These are phyloP conservation scores for Solanum piurae DNA, from an alignment of 257 asterid species.

Conservation along the genomic window DNA sequence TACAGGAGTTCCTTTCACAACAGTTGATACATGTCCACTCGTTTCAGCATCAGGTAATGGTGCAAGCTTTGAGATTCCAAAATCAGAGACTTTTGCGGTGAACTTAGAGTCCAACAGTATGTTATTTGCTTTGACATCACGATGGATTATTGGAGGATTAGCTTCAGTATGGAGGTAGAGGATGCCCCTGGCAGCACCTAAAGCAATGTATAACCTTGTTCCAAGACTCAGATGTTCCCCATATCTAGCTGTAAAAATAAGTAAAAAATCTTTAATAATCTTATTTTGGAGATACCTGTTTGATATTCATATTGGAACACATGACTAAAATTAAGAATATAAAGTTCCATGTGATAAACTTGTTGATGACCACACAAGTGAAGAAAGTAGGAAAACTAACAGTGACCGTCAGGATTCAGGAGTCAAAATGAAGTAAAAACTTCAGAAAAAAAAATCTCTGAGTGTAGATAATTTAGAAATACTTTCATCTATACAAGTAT, in stretches of 20 bases:
- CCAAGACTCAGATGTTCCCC: background rate
- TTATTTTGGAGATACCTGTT: background rate
- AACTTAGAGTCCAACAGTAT: conserved; percentile 1
- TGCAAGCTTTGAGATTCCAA: background rate
- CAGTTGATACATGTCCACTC: background rate
- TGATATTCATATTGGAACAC: background rate
- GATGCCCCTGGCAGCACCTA: conserved; percentile 3
- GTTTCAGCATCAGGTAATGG: conserved; percentile 3
- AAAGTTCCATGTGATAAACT: background rate
- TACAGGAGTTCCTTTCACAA: conserved; percentile 2
- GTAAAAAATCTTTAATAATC: background rate
- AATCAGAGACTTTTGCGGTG: background rate
- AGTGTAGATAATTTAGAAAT: background rate
- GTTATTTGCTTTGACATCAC: conserved; percentile 1
- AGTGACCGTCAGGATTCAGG: background rate
- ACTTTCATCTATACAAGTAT: background rate
- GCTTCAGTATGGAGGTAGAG: conserved; percentile 3
- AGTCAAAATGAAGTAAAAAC: background rate
- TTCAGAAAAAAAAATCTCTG: background rate
- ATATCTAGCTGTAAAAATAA: background rate
- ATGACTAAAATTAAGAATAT: background rate
- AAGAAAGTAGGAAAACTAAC: background rate
- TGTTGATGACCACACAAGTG: background rate
- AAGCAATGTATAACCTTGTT: background rate
- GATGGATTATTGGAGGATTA: conserved; percentile 2